These are phyloP conservation scores for Brasenia schreberi DNA, from an alignment of 164 flowering plant genomes.

Conservation along the genomic window DNA sequence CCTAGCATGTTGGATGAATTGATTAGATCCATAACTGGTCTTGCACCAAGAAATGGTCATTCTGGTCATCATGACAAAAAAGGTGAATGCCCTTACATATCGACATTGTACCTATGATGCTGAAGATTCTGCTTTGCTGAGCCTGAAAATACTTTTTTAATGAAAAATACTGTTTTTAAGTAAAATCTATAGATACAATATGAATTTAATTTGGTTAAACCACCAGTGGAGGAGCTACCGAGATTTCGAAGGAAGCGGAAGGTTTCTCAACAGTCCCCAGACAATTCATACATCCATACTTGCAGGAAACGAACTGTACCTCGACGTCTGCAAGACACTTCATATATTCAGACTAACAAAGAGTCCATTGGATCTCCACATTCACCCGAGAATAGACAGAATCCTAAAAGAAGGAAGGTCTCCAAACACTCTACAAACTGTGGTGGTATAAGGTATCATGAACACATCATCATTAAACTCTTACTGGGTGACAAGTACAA, in stretches of 20 bases:
- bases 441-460: not conserved
- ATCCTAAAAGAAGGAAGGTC: not conserved
- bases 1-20: slow-evolving; percentile 20
- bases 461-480: no score
- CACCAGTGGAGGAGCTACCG: not conserved
- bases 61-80: not conserved
- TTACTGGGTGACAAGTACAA: not conserved
- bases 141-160: not conserved
- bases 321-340: not conserved
- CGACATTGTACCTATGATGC: not conserved
- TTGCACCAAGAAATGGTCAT: not conserved
- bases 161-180: not conserved
- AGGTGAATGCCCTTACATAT: not conserved
- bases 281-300: not conserved
- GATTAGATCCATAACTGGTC: not conserved
- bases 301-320: not conserved
- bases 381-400: not conserved
- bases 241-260: not conserved
- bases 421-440: not conserved
- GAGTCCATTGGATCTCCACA: not conserved
- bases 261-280: not conserved
- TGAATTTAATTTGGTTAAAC: not conserved
- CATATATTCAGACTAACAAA: not conserved
- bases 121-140: not conserved
- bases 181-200: no score